Conservation (phyloP, 2,329 filamentous ascomycete species). For the Sclerotinia trifoliorum region DNA sequence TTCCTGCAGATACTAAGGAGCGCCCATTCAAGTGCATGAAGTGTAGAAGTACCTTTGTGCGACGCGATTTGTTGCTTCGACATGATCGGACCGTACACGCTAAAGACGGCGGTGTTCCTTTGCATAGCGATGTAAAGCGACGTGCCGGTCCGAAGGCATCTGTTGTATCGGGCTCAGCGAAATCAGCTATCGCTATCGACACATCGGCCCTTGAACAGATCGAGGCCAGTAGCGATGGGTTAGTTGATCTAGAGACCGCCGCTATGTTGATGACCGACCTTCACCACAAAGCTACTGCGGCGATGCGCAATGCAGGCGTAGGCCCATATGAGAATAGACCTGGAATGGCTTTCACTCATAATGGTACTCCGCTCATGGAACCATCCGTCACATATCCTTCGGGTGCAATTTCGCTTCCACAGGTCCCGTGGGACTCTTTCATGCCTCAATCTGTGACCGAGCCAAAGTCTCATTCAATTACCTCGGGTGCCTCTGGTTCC, state of each 20-base stretch:
- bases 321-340: slow-evolving; percentile 55
- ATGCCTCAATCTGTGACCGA: slow-evolving; percentile 69
- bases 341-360: slow-evolving; percentile 71
- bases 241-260: slow-evolving; percentile 94
- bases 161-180: slow-evolving; percentile 63
- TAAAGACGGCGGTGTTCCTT: slow-evolving; percentile 90
- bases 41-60: slow-evolving; percentile 96
- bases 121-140: slow-evolving; percentile 92
- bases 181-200: slow-evolving; percentile 78
- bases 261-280: slow-evolving; percentile 98
- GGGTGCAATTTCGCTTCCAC: slow-evolving; percentile 76
- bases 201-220: slow-evolving; percentile 87
- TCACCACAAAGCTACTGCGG: slow-evolving; percentile 88
- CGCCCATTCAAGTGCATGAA: slow-evolving; percentile 98
- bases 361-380: slow-evolving; percentile 71
- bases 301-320: slow-evolving; percentile 58
- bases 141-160: slow-evolving; percentile 69
- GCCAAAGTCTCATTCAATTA: slow-evolving; percentile 72
- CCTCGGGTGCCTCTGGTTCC: slow-evolving; percentile 64
- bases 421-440: slow-evolving; percentile 90
- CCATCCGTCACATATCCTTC: slow-evolving; percentile 73
- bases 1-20: slow-evolving; percentile 84
- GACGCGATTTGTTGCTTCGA: slow-evolving; percentile 90
- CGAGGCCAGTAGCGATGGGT: slow-evolving; percentile 82
- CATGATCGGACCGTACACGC: slow-evolving; percentile 98